These are phyloP conservation scores for Cenchrus purpureus DNA, from an alignment of 176 grass and related monocot genomes.

Conservation along the genomic window DNA sequence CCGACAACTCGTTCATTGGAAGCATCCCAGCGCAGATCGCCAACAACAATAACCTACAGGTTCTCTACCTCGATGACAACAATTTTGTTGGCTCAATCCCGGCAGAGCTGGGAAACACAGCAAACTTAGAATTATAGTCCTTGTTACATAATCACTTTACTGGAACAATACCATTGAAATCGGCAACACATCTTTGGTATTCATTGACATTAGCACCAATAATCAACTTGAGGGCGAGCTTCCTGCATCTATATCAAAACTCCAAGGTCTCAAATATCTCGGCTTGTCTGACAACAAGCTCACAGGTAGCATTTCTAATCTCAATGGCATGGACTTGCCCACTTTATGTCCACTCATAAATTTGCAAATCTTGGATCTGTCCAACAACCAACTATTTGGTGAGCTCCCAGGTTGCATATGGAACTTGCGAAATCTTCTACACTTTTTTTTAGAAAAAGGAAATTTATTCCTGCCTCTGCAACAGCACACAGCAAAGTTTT, in stretches of 20 bases:
- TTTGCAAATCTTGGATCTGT: background rate
- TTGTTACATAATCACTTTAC: slow-evolving; percentile 32
- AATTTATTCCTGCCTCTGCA: no score
- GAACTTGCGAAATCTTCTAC: background rate
- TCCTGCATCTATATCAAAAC: slow-evolving; percentile 1
- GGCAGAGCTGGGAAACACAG: slow-evolving; percentile 38
- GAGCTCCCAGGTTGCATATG: slow-evolving; percentile 43
- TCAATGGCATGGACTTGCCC: slow-evolving; percentile 1
- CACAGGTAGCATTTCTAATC: slow-evolving; percentile 9
- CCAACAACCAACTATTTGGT: slow-evolving; percentile 27
- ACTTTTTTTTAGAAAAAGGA: no score
- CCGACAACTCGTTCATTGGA: no score
- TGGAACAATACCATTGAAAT: slow-evolving; percentile 39
- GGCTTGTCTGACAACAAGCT: slow-evolving; percentile 35
- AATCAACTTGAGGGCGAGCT: slow-evolving; percentile 52
- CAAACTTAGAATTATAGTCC: background rate
- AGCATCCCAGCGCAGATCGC: no score
- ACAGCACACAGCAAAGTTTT: no score
- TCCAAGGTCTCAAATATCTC: background rate
- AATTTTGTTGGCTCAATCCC: slow-evolving; percentile 44
- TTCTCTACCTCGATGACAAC: background rate
- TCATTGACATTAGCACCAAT: slow-evolving; percentile 26
- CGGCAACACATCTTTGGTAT: slow-evolving; percentile 35
- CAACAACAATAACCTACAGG: background rate
- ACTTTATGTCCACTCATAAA: background rate